Evolutionary conservation across 176 grass and related monocot species (phyloP), one percentile per base, ranked within the genome.

Genomic region (Avena eriantha): DNA sequence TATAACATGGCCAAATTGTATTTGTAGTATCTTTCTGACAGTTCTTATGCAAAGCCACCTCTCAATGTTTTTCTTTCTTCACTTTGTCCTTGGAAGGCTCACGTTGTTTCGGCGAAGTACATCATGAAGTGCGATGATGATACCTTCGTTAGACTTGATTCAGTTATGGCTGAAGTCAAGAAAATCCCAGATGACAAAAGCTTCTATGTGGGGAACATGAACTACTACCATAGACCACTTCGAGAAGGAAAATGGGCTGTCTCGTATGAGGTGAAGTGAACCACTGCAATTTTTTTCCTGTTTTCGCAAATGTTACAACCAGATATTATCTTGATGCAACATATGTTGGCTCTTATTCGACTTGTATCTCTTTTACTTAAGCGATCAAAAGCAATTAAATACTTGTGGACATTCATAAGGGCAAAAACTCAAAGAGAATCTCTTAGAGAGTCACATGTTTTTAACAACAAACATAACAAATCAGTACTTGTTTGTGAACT

Each of bases 81-180:
- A 21, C 36, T 39, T 88, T 69, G 24, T 79, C 21, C 18, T 82
- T 90, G 35, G 56, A 80, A 95, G 91, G 89, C 87, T 47, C 81
- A 18, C 82, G 79, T 88, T 51, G 60, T 91, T 87, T 89, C 73
- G 0, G 89, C 94, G 0, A 88, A 88, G 53, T 91, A 93, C 41
- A 43, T 95, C 80, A 93, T 95, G 94, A 95, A 95, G 84, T 95
- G 94, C 0, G 94, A 95, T 3, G 94, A 95, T 81, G 94, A 95
- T 65, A 95, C 94, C 2, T 95, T 95, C 60, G 46, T 93, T 79
- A 83, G 91, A 73, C 41, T 91, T 72, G 87, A 93, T 87, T 85
- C 94, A 16, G 84, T 95, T 16, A 70, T 93, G 84, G 53, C 78
- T 63, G 88, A 89, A 83, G 61, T 93, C 22, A 87, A 77, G 53